These are phyloP conservation scores for Populus hybrid DNA, from an alignment of 441 rosid species.

Conservation along the genomic window DNA sequence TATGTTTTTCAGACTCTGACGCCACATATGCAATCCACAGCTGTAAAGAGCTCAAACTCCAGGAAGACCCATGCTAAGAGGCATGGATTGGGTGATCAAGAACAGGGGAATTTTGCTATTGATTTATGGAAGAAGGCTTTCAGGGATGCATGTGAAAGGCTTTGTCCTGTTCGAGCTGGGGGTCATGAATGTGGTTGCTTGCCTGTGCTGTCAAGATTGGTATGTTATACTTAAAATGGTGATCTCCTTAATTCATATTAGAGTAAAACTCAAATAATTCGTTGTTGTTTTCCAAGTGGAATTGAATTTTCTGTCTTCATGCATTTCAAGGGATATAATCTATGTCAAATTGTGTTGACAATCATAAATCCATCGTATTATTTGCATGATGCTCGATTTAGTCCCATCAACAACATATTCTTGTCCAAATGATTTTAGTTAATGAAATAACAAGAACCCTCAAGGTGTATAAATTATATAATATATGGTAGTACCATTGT, in stretches of 20 bases:
- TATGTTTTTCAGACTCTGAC: slow-evolving; percentile 63
- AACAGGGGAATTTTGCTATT: slow-evolving; percentile 66
- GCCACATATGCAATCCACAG: slow-evolving; percentile 77
- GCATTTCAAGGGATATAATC: neutral
- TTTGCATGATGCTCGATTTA: neutral
- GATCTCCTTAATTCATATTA: slow-evolving; percentile 1
- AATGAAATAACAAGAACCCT: neutral
- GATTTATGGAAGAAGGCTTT: slow-evolving; percentile 91
- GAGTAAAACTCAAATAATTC: neutral
- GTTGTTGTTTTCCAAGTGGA: neutral
- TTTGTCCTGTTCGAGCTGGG: slow-evolving; percentile 81
- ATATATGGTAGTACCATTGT: neutral
- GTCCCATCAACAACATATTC: neutral
- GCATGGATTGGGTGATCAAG: slow-evolving; percentile 49
- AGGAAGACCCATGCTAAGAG: slow-evolving; percentile 47
- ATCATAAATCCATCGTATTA: neutral
- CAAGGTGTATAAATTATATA: neutral
- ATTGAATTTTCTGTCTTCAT: neutral
- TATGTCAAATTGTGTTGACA: neutral
- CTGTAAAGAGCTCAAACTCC: slow-evolving; percentile 53
- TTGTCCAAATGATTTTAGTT: neutral
- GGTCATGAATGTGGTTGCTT: slow-evolving; percentile 94
- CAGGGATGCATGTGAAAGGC: slow-evolving; percentile 83
- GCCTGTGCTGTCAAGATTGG: slow-evolving; percentile 80
- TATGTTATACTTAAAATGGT: slow-evolving; percentile 22